A percentile compares a stretch with the other conserved stretches of the same genome.
phyloP scores from a whole-genome alignment of 345 rosid genomes.

The Corymbia maculata region DNA sequence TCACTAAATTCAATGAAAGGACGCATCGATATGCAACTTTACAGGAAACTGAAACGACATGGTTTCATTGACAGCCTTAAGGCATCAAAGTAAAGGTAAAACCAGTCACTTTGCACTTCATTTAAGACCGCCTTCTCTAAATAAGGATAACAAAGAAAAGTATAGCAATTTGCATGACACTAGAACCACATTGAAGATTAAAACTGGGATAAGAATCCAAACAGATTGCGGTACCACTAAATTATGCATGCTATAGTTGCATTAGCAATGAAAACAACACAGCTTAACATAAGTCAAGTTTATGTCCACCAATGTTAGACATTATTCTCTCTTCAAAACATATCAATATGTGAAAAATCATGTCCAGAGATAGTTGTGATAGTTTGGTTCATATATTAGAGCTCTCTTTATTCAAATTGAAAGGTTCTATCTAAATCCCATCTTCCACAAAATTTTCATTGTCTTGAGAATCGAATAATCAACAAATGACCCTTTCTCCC shows the following conservation, averaged over 20 bases:
- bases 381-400: background rate
- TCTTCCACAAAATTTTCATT: constrained; percentile 68
- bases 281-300: background rate
- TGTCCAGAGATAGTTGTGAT: background rate
- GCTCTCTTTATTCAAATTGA: constrained; percentile 81
- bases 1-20: too few relatives aligned
- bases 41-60: background rate
- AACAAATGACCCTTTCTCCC: constrained; percentile 13
- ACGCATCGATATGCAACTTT: too few relatives aligned
- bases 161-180: background rate
- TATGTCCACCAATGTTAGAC: background rate
- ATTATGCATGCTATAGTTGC: background rate
- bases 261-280: background rate
- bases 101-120: background rate
- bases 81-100: background rate
- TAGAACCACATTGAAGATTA: background rate
- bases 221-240: background rate
- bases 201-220: background rate
- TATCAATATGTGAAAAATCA: background rate
- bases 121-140: background rate
- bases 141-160: background rate
- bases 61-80: background rate
- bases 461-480: constrained; percentile 41
- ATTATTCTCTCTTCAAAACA: background rate
- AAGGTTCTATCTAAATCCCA: constrained; percentile 91